Evolutionary conservation across 108 stramenopile species (phyloP).

Genomic region (Hondaea fermentalgiana): DNA sequence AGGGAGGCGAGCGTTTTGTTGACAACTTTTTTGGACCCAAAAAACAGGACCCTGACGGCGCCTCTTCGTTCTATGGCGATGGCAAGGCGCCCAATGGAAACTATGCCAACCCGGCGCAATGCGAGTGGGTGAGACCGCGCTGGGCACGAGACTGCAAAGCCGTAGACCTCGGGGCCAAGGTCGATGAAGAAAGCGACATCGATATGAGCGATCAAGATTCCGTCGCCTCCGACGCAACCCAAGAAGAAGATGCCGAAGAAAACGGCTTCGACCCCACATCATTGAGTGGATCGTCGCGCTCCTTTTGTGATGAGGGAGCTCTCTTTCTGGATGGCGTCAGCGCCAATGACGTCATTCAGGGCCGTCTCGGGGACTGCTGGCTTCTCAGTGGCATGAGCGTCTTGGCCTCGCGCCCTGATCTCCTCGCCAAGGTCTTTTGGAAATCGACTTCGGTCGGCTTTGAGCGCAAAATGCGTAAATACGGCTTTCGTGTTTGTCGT

Average conservation of each 20-base stretch:
- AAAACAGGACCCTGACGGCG: background rate
- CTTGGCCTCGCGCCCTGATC: background rate
- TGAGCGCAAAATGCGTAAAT: slow-evolving; percentile 24
- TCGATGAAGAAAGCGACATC: background rate
- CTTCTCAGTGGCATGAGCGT: slow-evolving; percentile 11
- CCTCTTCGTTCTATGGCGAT: background rate
- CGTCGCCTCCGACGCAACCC: background rate
- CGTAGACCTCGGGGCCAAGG: background rate
- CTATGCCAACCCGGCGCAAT: background rate
- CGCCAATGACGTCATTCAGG: slow-evolving; percentile 23
- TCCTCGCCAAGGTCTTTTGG: slow-evolving; percentile 13
- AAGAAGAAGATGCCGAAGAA: background rate
- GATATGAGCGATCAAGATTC: background rate
- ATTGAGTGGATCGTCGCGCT: too few species aligned
- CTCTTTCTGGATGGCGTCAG: slow-evolving; percentile 36
- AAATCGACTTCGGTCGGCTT: background rate
- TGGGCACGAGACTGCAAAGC: background rate
- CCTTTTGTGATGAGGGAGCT: background rate
- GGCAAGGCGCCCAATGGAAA: background rate
- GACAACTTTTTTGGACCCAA: background rate
- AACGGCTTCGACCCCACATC: background rate
- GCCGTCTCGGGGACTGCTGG: slow-evolving; percentile 25
- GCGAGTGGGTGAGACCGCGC: background rate
- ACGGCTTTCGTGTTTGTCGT: slow-evolving; percentile 28
- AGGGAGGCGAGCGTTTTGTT: background rate